These are phyloP conservation scores for Trichoderma oligosporum DNA, from an alignment of 2,329 filamentous ascomycete genomes.

Conservation along the genomic window DNA sequence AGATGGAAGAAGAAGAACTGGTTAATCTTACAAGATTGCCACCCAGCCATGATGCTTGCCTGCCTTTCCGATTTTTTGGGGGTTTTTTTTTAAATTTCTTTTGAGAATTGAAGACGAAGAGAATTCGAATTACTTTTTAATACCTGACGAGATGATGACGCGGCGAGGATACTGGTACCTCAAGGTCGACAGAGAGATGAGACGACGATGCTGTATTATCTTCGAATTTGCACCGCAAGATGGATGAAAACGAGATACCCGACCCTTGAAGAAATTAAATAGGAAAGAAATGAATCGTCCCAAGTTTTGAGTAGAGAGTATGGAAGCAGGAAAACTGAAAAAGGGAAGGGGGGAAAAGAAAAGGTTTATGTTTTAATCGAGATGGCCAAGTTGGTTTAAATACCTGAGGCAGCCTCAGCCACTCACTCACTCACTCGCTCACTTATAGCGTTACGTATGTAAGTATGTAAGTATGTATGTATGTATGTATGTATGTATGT, in stretches of 20 bases:
- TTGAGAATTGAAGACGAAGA: too few species aligned
- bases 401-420: too few species aligned
- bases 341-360: not conserved
- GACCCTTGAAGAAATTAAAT: not conserved
- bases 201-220: not conserved
- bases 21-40: constrained; percentile 18
- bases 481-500: too few species aligned
- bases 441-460: too few species aligned
- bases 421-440: too few species aligned
- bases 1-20: too few species aligned
- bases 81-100: not conserved
- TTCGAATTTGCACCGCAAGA: not conserved
- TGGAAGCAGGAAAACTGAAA: not conserved
- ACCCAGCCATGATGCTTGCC: constrained; percentile 21
- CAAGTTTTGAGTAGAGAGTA: not conserved
- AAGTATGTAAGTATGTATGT: too few species aligned
- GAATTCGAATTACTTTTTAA: too few species aligned
- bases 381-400: too few species aligned
- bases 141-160: not conserved
- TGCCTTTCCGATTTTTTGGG: too few species aligned
- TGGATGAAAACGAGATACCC: too few species aligned
- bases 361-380: too few species aligned
- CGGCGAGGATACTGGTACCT: not conserved
- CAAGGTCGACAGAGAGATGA: not conserved
- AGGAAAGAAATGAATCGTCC: not conserved